Percentiles rank a stretch among this genome's conserved stretches.
These are phyloP conservation scores for Brassica hybrid DNA, from an alignment of 441 rosid species.

Conservation along the genomic window DNA sequence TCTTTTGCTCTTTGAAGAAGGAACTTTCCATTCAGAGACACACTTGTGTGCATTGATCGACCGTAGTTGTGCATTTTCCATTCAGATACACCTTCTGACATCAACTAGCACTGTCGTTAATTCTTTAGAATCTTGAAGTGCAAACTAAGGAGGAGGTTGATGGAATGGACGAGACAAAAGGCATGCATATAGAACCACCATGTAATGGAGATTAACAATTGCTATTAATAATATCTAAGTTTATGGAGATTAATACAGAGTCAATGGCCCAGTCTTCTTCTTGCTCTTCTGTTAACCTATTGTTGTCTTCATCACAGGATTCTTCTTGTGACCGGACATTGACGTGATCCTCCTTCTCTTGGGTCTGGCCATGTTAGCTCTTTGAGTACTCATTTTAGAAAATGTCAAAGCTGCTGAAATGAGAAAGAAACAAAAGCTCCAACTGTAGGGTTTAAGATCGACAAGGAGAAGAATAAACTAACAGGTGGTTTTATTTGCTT, in stretches of 20 bases:
- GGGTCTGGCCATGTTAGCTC: not conserved
- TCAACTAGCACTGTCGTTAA: not conserved
- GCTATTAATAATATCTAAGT: not conserved
- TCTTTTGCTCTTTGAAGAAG: not conserved
- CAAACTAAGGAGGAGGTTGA: not conserved
- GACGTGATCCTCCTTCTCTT: not conserved
- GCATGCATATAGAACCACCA: not conserved
- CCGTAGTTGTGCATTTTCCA: not conserved
- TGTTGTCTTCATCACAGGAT: not conserved
- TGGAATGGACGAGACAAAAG: not conserved
- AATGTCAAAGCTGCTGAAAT: not conserved
- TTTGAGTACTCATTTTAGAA: not conserved
- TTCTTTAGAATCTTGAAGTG: not conserved
- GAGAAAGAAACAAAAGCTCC: not conserved
- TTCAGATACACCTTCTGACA: not conserved
- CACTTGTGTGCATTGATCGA: not conserved
- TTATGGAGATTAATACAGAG: not conserved
- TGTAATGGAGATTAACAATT: not conserved
- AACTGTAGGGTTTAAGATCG: not conserved
- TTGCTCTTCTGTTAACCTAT: not conserved
- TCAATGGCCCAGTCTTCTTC: not conserved
- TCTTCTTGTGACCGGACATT: not conserved
- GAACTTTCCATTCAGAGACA: not conserved
- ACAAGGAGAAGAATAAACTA: not conserved
- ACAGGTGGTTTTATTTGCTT: constrained; percentile 25